These are phyloP conservation scores for Suillus subaureus DNA, from an alignment of 768 basidiomycete genomes.

Conservation along the genomic window DNA sequence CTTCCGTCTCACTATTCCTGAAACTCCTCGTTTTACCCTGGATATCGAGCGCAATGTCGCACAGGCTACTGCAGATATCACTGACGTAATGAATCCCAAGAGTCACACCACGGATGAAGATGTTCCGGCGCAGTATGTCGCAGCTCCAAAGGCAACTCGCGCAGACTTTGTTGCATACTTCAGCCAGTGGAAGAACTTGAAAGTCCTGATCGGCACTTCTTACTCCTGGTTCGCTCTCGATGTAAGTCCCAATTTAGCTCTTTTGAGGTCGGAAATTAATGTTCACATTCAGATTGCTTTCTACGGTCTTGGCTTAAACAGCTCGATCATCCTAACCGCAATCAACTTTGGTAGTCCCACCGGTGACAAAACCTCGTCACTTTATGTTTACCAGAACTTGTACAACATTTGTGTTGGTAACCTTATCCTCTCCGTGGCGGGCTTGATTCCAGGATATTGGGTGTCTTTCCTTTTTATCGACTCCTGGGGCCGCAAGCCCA, in stretches of 20 bases:
- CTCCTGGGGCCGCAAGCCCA: conserved; percentile 78
- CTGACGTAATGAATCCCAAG: conserved; percentile 61
- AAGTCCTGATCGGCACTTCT: conserved; percentile 74
- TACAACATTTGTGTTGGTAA: conserved; percentile 73
- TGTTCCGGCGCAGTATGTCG: conserved; percentile 57
- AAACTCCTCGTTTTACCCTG: conserved; percentile 91
- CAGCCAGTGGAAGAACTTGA: conserved; percentile 73
- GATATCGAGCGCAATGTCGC: conserved; percentile 84
- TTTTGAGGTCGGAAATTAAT: background rate
- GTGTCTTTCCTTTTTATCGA: conserved; percentile 66
- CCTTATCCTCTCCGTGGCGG: conserved; percentile 73
- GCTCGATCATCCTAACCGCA: conserved; percentile 68
- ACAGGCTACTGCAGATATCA: conserved; percentile 74
- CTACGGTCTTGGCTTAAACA: conserved; percentile 88
- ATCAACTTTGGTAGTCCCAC: conserved; percentile 62
- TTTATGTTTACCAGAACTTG: conserved; percentile 56
- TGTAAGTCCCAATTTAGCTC: conserved; percentile 40
- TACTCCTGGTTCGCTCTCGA: conserved; percentile 93
- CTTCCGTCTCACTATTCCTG: conserved; percentile 92
- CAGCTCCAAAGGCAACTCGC: conserved; percentile 68
- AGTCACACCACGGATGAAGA: conserved; percentile 54
- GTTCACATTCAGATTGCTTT: conserved; percentile 65
- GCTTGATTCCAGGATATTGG: conserved; percentile 80
- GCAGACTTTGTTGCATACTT: conserved; percentile 73
- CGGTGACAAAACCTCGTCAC: conserved; percentile 27